Evolutionary conservation across 345 rosid species (phyloP), one percentile per base, ranked within the genome.

Genomic region (Schrenkiella parvula): DNA sequence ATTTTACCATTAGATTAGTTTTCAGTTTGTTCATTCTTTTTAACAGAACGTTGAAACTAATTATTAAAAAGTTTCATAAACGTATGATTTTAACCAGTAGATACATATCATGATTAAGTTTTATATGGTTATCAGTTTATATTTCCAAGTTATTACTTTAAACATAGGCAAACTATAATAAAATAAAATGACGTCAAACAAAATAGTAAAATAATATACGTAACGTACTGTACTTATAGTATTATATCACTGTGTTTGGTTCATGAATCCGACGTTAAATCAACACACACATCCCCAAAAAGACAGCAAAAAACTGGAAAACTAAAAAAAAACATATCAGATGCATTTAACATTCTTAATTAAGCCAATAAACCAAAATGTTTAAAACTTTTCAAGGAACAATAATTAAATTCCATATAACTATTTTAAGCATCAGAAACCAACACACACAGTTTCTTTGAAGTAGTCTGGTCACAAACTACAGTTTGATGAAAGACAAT

Each of bases 191-290:
- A 68, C 43, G 43, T 43, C 7, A 29, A 10, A 22, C 2, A 34
- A 59, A 25, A n/a, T 2, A 28, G 22, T 18, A 50, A 53, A 60
- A 59, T 42, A 48, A 35, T 34, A 22, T 34, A 37, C 15, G 48
- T 8, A 71, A 15, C 37, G 35, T 48, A 48, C 54, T 48, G 15
- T 51, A 26, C 19, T 28, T 14, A 19, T 42, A 70, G 32, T 54
- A 32, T 4, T 4, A 46, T n/a, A 31, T 25, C 44, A 54, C 51
- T 64, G 51, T 65, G 73, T 3, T 39, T 12, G 62, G 63, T 67
- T 59, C 63, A 74, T 74, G 78, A 74, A 74, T 35, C 46, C 8
- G 68, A 59, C 68, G 10, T 56, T 14, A 6, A 37, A 73, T 18
- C 60, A 26, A 73, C 43, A 73, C 66, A 73, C 29, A 57, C 72